Base-by-base conservation (phyloP, 2,329 filamentous ascomycete species). In the Colletotrichum limetticola region DNA sequence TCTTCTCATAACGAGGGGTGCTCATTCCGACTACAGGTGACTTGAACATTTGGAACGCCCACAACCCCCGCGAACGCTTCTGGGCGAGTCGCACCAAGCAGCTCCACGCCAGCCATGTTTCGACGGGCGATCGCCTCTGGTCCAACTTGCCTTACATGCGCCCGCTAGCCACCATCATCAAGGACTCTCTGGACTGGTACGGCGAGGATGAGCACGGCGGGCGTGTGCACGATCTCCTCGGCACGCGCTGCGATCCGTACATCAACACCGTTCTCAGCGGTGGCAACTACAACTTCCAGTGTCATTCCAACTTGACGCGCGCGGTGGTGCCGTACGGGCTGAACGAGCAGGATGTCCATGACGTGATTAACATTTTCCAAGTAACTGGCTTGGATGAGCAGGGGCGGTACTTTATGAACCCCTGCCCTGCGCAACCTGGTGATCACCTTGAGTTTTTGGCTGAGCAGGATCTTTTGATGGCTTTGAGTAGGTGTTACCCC, bases 331-430 rank as follows among this genome's bases (percentile, higher is more conserved):
- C 92, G 0, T 91, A 86, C 74, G 93, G 93, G 0, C 80, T 97
- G 55, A 87, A 85, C 5, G 94, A 97, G 82, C 85, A 86, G 35
- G 94, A 97, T 78, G 90, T 97, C 1, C 94, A 97, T 78, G 94
- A 97, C 80, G 94, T 97, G 0, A 86, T 97, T 66, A 97, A 97
- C 78, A 86, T 97, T 3, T 97, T 97, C 79, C 94, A 97, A 80
- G 93, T 95, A 7, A 97, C 94, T 0, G 94, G 94, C 0, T 80
- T 97, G 59, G 92, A 97, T 77, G 85, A 89, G 66, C 78, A 92
- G 72, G 94, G 93, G 0, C 88, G 91, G 65, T 96, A 95, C 76
- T 95, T 94, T 74, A 97, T 97, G 88, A 90, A 87, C 70, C 87
- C 90, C 0, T 89, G 86, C 70, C 90, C 90, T 0, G 90, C 90